These are phyloP conservation scores for Poa annua DNA, from an alignment of 176 grass and related monocot species.

Conservation along the genomic window DNA sequence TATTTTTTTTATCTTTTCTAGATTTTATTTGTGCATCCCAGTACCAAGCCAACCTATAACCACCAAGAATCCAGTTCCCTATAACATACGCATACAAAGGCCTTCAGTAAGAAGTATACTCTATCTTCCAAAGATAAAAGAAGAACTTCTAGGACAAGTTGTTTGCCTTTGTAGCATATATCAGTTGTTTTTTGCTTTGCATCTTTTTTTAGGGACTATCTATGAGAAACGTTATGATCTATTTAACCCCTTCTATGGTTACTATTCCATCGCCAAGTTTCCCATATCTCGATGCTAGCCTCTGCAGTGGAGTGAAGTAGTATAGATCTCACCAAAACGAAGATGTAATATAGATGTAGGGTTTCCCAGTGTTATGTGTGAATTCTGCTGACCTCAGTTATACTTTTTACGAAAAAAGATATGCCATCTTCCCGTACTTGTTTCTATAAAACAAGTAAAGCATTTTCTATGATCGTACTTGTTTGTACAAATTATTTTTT, in stretches of 20 bases:
- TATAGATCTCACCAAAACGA: neutral
- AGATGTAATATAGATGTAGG: slow-evolving; percentile 6
- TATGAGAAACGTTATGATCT: neutral
- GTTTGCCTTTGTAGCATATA: neutral
- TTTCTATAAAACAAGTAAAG: neutral
- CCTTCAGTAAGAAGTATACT: neutral
- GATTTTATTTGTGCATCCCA: neutral
- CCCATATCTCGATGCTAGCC: neutral
- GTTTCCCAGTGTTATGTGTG: slow-evolving; percentile 1
- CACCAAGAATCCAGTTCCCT: neutral
- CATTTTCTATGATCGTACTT: neutral
- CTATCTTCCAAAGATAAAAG: neutral
- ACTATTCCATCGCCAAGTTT: neutral
- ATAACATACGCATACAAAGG: neutral
- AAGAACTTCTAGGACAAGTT: neutral
- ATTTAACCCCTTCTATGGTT: neutral
- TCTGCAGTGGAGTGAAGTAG: neutral
- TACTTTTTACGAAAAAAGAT: neutral
- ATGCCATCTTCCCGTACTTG: neutral
- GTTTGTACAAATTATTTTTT: neutral
- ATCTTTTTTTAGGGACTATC: neutral
- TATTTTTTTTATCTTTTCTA: neutral
- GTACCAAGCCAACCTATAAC: slow-evolving; percentile 15
- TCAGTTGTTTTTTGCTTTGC: neutral
- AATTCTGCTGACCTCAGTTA: neutral